Conservation (phyloP, 2,329 filamentous ascomycete genomes). For the Leptosphaerulina australis region DNA sequence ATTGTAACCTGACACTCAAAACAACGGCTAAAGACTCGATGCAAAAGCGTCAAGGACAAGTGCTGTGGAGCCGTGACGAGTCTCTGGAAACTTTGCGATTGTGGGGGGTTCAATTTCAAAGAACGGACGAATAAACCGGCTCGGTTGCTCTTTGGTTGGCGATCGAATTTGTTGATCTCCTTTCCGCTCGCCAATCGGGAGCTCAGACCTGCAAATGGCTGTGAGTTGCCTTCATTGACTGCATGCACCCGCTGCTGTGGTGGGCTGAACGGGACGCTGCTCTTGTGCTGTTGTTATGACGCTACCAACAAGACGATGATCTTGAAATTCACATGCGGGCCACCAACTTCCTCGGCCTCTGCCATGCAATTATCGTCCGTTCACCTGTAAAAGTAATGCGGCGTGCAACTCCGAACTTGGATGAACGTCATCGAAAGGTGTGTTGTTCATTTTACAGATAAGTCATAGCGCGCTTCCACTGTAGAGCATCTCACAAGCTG, state of each 20-base stretch:
- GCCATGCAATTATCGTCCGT: too few species aligned
- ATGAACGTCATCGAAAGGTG: neutral
- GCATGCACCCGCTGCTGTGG: slow-evolving; percentile 21
- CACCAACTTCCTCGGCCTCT: slow-evolving; percentile 1
- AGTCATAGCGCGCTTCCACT: slow-evolving; percentile 4
- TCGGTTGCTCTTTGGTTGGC: slow-evolving; percentile 15
- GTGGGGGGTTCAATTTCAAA: slow-evolving; percentile 10
- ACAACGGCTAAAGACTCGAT: neutral
- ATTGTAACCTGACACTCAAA: neutral
- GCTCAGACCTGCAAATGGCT: slow-evolving; percentile 15
- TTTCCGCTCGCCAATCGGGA: slow-evolving; percentile 31
- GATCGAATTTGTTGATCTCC: slow-evolving; percentile 21
- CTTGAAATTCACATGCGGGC: neutral
- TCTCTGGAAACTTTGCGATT: slow-evolving; percentile 3
- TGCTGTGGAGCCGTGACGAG: neutral
- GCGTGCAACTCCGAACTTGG: neutral
- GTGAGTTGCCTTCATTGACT: slow-evolving; percentile 2
- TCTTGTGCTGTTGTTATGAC: slow-evolving; percentile 5
- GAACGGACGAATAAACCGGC: slow-evolving; percentile 11
- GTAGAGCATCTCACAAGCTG: neutral
- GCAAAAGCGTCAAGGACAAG: neutral
- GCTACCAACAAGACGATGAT: neutral
- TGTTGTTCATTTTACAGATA: neutral
- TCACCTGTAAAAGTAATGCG: too few species aligned
- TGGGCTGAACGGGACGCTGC: slow-evolving; percentile 20